Percentiles rank a stretch among this genome's conserved stretches.
Evolutionary conservation across 202 grass and related monocot species (phyloP).

Genomic region (Digitaria exilis): DNA sequence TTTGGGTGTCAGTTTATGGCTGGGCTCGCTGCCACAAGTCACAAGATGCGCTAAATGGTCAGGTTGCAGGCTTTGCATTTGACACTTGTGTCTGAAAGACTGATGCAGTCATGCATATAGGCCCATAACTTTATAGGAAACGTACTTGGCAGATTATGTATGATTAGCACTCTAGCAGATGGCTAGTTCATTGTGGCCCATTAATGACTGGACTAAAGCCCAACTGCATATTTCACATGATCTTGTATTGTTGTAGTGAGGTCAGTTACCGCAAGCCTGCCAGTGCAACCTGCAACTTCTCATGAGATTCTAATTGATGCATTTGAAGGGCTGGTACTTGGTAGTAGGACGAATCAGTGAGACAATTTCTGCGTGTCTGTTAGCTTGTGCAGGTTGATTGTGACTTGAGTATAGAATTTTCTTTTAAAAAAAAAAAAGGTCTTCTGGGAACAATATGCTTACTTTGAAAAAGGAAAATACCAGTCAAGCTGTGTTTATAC

Average conservation of each 20-base stretch:
- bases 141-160: not conserved
- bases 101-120: not conserved
- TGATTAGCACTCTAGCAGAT: not conserved
- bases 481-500: not conserved
- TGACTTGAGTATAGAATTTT: not conserved
- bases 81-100: not conserved
- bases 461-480: not conserved
- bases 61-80: not conserved
- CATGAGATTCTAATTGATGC: not conserved
- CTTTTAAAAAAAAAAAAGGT: not conserved
- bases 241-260: conserved; percentile 8
- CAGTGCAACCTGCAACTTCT: not conserved
- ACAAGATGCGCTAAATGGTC: not conserved
- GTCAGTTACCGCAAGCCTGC: not conserved
- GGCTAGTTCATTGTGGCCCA: not conserved
- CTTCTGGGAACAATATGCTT: not conserved
- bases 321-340: not conserved
- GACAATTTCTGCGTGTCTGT: not conserved
- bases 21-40: not conserved
- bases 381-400: not conserved
- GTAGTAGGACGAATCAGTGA: not conserved
- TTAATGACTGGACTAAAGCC: conserved; percentile 3
- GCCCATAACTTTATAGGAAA: not conserved
- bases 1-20: not conserved
- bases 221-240: conserved; percentile 12